Base-by-base conservation (phyloP, 805 yeast species). In the Saturnispora bothae region DNA sequence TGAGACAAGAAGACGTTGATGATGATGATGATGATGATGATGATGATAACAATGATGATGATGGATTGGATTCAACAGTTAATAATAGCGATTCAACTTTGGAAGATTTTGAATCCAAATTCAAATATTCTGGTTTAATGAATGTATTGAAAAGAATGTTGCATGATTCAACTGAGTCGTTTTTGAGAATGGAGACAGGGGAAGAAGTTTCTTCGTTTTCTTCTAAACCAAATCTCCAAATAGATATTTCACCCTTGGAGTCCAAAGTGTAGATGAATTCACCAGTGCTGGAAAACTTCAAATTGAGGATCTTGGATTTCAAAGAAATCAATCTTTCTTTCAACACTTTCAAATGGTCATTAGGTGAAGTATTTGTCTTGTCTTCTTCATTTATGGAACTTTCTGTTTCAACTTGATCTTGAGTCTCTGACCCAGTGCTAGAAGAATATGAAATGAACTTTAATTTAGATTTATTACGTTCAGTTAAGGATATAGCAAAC, bases 401-500 rank as follows among this genome's bases (percentile, higher is more conserved):
- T 8, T 47, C 39, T 3, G 43, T 35, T 10, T 45, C 36, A 12
- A 33, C 14, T 20, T 19, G 26, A 15, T 31, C 31, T 16, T 18
- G 15, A 17, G 27, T 17, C 27, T 31, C 32, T 8, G 40, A 48
- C 18, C 9, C 33, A 17, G 16, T 18, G 16, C 13, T 5, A 16
- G 31, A 14, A 19, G 55, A 60, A 44, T 50, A 53, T 4, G 47
- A 43, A 12, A 57, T 51, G 25, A 53, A 46, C 38, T 47, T 53
- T 36, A 60, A 34, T 31, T 28, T 44, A 19, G 50, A 40, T 34
- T 56, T 61, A 39, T 53, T 59, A 43, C 66, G 53, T 36, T 64
- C 68, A 7, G 56, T 53, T 15, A 57, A 37, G 3, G 63, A 63
- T 8, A 59, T 53, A 4, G 54, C 62, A 47, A 59, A 56, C 29